Evolutionary conservation across 306 rosid species (phyloP), one percentile per base, ranked within the genome.

Genomic region (Citrullus amarus): DNA sequence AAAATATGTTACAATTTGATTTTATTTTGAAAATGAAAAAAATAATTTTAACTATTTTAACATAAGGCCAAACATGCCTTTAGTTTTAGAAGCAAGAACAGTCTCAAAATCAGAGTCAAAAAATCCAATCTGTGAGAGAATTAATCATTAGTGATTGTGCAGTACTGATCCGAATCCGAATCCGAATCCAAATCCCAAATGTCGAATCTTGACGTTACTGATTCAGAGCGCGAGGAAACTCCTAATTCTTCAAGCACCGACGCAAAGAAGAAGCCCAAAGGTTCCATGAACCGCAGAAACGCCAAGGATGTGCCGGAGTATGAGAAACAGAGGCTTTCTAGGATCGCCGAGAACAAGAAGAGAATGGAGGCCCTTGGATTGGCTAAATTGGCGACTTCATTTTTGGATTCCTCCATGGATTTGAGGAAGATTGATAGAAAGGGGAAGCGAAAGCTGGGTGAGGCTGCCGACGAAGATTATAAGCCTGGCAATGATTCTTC

Each of bases 281-380:
- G 50, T 32, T 51, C 82, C 44, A n/a, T 18, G 38, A 72, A 65
- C 43, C 77, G 48, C 58, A 73, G 32, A 28, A 67, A 6, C 32
- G 67, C 75, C 44, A 77, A 76, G 10, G 59, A 58, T 10, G 41
- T 81, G 7, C 32, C 90, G 28, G 88, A 89, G 67, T 92, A 91
- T 81, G 97, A 92, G 89, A 85, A 88, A 68, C 97, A 87, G 81
- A 88, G 97, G 88, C 86, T 86, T 2, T 84, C 86, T 9, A 87
- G 93, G 81, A 95, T 92, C 28, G 88, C 92, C 15, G 96, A 89
- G 81, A 95, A 92, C 91, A 88, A 74, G 85, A 90, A 87, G 0
- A 92, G 89, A 76, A 85, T 95, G 85, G 90, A 88, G 80, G 97
- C 98, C 60, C 59, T 95, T 61, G 96, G 96, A 8, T 79, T 95